Base-by-base conservation (phyloP, 1,284 basidiomycete genomes). In the Papiliotrema fonsecae region DNA sequence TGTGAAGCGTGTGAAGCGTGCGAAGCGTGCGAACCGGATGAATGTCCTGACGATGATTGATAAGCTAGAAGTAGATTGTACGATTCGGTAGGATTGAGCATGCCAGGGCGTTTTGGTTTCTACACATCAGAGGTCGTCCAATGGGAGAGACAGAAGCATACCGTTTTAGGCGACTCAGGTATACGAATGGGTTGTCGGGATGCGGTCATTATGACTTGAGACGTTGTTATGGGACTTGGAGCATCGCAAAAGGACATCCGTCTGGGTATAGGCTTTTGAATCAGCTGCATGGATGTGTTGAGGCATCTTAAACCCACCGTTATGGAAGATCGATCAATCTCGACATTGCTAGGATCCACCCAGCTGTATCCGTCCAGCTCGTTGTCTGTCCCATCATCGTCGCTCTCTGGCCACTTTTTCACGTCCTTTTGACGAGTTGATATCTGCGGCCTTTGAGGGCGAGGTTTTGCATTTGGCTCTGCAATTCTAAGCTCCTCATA, bases 41-140 rank as follows among this genome's bases (percentile, higher is more conserved):
- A 16, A 39, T 50, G 43, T 30, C 43, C 45, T 16, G 54, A 52
- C n/a, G 51, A 54, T 25, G 49, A 47, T 18, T 67, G 65, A 26
- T 58, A 67, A 3, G 60, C 58, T 4, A 67, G 46, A 6, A 67
- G 57, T 6, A 65, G 54, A 28, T 57, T 54, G 51, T 61, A 67
- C 1, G 61, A 64, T 21, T 60, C 58, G 11, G 49, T 39, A 2
- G 58, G 62, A 21, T 39, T 26, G 9, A 62, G 7, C 19, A 16
- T 13, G 2, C 30, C 41, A 10, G 47, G 47, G 30, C 47, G 13
- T 9, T 22, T 6, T 7, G 47, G 47, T 36, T 11, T 27, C 27
- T 47, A 28, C 24, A 6, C 4, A 16, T 35, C 34, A 35, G 34
- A n/a, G 22, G n/a, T 19, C 28, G 6, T 9, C 13, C 11, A 26